Conservation (phyloP, 2,329 filamentous ascomycete genomes). For the Fusarium verticillioides region DNA sequence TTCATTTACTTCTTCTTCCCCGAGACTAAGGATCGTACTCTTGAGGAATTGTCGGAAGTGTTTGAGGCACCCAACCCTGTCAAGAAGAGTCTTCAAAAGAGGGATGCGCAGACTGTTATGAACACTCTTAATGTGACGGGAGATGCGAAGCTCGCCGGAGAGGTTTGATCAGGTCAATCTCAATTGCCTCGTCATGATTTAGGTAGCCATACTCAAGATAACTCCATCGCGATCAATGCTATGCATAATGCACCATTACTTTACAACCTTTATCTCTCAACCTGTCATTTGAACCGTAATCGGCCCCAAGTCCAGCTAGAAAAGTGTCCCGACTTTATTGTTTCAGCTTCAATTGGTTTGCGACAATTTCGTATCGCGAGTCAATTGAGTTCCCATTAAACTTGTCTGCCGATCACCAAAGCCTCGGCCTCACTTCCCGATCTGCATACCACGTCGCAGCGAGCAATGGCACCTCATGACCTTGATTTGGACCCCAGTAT, state of each 20-base stretch:
- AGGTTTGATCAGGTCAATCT: neutral
- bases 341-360: neutral
- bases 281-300: neutral
- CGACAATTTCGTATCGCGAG: neutral
- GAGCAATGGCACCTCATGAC: neutral
- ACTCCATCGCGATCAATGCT: neutral
- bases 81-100: slow-evolving; percentile 56
- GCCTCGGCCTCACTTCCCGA: neutral
- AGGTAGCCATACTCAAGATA: neutral
- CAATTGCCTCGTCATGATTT: neutral
- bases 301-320: accelerated
- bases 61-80: slow-evolving; percentile 59
- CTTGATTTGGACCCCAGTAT: neutral
- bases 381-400: neutral
- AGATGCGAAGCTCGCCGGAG: slow-evolving; percentile 43
- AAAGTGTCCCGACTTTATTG: accelerated
- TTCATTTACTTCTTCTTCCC: slow-evolving; percentile 63
- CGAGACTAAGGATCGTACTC: slow-evolving; percentile 59
- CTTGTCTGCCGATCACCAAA: neutral
- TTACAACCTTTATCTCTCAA: neutral
- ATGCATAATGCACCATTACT: neutral
- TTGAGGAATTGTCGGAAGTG: slow-evolving; percentile 66
- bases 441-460: neutral
- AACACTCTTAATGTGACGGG: slow-evolving; percentile 50
- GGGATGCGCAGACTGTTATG: slow-evolving; percentile 56